Percentiles rank a stretch among this genome's conserved stretches.
phyloP scores from a whole-genome alignment of 2,329 filamentous ascomycete species.

The Botrytis fragariae region DNA sequence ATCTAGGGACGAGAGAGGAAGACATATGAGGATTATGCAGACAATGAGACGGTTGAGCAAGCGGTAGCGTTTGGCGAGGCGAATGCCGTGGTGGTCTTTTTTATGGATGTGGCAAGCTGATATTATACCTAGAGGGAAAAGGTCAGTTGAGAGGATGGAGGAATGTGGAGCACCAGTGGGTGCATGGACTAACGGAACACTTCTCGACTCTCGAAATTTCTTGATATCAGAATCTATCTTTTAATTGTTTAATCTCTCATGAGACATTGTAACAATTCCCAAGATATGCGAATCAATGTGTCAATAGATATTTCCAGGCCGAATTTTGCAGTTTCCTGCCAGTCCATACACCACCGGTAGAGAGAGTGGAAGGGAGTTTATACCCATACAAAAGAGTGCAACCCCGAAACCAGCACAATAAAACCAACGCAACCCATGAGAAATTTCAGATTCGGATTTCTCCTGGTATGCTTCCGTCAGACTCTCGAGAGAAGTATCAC shows the following conservation, averaged over 20 bases:
- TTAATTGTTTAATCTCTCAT: background rate
- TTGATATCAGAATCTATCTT: background rate
- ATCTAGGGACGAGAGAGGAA: constrained; percentile 51
- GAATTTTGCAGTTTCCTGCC: background rate
- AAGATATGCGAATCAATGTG: background rate
- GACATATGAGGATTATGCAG: constrained; percentile 51
- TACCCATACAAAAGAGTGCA: constrained; percentile 52
- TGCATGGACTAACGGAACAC: background rate
- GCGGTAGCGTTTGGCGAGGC: constrained; percentile 48
- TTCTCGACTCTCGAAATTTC: background rate
- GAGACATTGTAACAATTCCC: background rate
- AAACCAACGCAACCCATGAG: constrained; percentile 56
- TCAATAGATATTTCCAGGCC: background rate
- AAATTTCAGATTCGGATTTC: constrained; percentile 51
- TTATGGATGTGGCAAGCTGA: constrained; percentile 56
- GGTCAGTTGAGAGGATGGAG: background rate
- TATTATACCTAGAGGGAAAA: constrained; percentile 44
- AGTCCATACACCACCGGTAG: background rate
- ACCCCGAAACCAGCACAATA: constrained; percentile 62
- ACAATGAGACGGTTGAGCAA: constrained; percentile 50
- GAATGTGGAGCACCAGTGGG: background rate
- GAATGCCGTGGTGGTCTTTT: constrained; percentile 44
- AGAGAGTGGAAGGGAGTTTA: constrained; percentile 2
- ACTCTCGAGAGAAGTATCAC: constrained; percentile 46
- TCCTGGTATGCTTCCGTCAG: constrained; percentile 51